These are phyloP conservation scores for Vaccinium darrowii DNA, from an alignment of 148 eudicot species.

Conservation along the genomic window DNA sequence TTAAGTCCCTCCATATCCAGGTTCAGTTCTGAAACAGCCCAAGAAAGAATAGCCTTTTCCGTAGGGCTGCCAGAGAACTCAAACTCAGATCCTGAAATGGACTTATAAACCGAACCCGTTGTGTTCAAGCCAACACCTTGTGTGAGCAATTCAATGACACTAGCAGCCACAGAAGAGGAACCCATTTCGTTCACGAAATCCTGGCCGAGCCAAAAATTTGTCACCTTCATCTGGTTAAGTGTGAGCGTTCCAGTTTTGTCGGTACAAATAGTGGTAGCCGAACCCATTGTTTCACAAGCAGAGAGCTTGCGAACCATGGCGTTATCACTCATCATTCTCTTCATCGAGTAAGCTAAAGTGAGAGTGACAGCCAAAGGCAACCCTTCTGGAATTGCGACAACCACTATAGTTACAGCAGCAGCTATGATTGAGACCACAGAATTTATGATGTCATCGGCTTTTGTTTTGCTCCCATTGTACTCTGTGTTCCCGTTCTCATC, in stretches of 20 bases:
- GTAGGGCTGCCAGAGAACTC: conserved; percentile 17
- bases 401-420: background rate
- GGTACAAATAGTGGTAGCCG: conserved; percentile 6
- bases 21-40: conserved; percentile 14
- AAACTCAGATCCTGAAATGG: background rate
- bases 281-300: conserved; percentile 18
- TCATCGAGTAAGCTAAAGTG: conserved; percentile 11
- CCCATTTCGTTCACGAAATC: background rate
- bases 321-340: conserved; percentile 14
- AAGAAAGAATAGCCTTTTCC: conserved; percentile 10
- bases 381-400: background rate
- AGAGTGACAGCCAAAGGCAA: conserved; percentile 7
- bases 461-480: background rate
- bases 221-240: conserved; percentile 14
- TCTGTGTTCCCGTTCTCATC: background rate
- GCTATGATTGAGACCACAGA: background rate
- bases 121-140: conserved; percentile 1
- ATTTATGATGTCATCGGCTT: background rate
- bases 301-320: conserved; percentile 16
- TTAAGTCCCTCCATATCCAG: conserved; percentile 17
- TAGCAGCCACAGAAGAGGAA: background rate
- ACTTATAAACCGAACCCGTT: background rate
- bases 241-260: conserved; percentile 17
- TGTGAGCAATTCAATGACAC: background rate
- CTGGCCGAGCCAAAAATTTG: background rate